Evolutionary conservation across 2,329 filamentous ascomycete genomes (phyloP).

Genomic region (Sarocladium strictum): DNA sequence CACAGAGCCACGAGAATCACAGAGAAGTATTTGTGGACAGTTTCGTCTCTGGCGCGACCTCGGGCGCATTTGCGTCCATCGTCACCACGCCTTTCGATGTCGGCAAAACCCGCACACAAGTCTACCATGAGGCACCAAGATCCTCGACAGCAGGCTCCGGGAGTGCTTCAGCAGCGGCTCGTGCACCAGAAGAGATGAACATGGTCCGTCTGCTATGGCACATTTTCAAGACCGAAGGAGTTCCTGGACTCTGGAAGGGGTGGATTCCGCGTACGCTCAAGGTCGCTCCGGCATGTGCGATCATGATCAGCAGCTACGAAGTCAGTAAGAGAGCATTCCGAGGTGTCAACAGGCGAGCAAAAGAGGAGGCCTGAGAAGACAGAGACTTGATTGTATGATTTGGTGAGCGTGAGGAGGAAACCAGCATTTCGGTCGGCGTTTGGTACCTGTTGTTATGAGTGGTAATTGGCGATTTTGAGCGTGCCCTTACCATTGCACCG

Average conservation of each 20-base stretch:
- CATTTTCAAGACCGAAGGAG: slow-evolving; percentile 82
- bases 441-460: not conserved
- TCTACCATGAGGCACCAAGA: slow-evolving; percentile 54
- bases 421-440: slow-evolving; percentile 8
- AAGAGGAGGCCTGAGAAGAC: not conserved
- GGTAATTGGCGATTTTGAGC: not conserved
- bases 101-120: slow-evolving; percentile 90
- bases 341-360: slow-evolving; percentile 56
- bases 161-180: slow-evolving; percentile 22
- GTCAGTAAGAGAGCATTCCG: slow-evolving; percentile 85
- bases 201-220: slow-evolving; percentile 85
- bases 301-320: slow-evolving; percentile 99
- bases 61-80: slow-evolving; percentile 79
- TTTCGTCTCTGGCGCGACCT: slow-evolving; percentile 78
- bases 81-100: slow-evolving; percentile 95
- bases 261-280: slow-evolving; percentile 91
- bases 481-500: not conserved
- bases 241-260: slow-evolving; percentile 76
- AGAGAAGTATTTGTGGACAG: slow-evolving; percentile 78
- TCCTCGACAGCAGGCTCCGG: slow-evolving; percentile 22
- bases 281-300: slow-evolving; percentile 92
- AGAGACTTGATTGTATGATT: slow-evolving; percentile 7
- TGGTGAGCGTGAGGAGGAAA: not conserved
- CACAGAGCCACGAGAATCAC: slow-evolving; percentile 63
- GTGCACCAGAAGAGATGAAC: slow-evolving; percentile 61